phyloP scores from a whole-genome alignment of 2,329 filamentous ascomycete species.

The Fusarium haematococcum region DNA sequence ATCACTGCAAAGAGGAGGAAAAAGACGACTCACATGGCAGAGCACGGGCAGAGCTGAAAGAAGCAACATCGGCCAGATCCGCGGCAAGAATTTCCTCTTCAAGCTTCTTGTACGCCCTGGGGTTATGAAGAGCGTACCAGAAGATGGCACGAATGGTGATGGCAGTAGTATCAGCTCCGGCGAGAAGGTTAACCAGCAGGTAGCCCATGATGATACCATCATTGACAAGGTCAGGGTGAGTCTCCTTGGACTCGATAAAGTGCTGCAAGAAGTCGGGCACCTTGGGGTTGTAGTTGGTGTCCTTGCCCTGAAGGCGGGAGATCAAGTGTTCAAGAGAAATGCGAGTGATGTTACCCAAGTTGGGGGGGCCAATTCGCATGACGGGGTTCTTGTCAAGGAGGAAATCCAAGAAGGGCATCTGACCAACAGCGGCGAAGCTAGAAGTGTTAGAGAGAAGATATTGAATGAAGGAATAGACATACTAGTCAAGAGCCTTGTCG shows the following conservation, averaged over 20 bases:
- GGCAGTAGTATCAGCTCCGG: slow-evolving; percentile 53
- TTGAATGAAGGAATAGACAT: neutral
- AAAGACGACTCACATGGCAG: slow-evolving; percentile 23
- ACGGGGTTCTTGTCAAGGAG: slow-evolving; percentile 47
- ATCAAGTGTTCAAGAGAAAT: slow-evolving; percentile 31
- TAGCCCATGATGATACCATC: slow-evolving; percentile 52
- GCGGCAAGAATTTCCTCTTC: slow-evolving; percentile 25
- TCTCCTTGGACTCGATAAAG: slow-evolving; percentile 50
- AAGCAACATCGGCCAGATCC: slow-evolving; percentile 20
- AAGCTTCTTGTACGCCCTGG: slow-evolving; percentile 38
- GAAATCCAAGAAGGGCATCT: slow-evolving; percentile 47
- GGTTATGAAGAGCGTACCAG: slow-evolving; percentile 53
- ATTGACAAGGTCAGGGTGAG: slow-evolving; percentile 51
- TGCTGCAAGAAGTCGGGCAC: slow-evolving; percentile 49
- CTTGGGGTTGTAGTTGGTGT: slow-evolving; percentile 32
- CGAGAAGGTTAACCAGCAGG: slow-evolving; percentile 49
- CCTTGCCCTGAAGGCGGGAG: slow-evolving; percentile 34
- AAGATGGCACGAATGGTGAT: slow-evolving; percentile 50
- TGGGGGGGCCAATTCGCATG: slow-evolving; percentile 40
- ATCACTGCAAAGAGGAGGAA: neutral
- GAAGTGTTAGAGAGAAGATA: slow-evolving; percentile 4
- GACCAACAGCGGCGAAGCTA: slow-evolving; percentile 45
- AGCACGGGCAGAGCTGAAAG: slow-evolving; percentile 27
- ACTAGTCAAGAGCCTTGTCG: slow-evolving; percentile 41
- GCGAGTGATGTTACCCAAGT: slow-evolving; percentile 34